Conservation (phyloP, 2,329 filamentous ascomycete genomes). For the Cordyceps tenuipes region DNA sequence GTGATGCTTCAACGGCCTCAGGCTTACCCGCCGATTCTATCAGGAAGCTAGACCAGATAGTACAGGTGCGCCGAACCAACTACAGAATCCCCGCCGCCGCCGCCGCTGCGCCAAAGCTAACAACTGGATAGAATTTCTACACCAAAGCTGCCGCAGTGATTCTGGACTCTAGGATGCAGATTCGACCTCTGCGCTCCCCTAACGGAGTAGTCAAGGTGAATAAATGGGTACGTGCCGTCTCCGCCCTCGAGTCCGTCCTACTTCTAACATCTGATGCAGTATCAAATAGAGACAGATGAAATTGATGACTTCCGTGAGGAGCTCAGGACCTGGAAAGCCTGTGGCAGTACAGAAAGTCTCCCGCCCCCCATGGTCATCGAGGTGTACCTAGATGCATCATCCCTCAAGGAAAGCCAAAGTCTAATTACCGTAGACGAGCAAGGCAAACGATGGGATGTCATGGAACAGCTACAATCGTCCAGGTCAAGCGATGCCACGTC, state of each 20-base stretch:
- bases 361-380: conserved; percentile 85
- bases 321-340: conserved; percentile 71
- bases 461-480: conserved; percentile 67
- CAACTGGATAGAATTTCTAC: conserved; percentile 68
- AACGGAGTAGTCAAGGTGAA: conserved; percentile 55
- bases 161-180: conserved; percentile 67
- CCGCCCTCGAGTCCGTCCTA: neutral
- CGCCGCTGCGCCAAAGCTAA: neutral
- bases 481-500: conserved; percentile 41
- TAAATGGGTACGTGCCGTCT: conserved; percentile 64
- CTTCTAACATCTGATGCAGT: conserved; percentile 45
- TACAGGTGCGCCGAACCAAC: conserved; percentile 53
- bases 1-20: conserved; percentile 32
- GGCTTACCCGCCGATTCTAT: conserved; percentile 57
- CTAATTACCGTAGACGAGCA: conserved; percentile 81
- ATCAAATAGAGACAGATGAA: conserved; percentile 90
- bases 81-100: neutral
- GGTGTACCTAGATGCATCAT: conserved; percentile 74
- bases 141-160: conserved; percentile 80
- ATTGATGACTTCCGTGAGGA: conserved; percentile 81
- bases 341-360: conserved; percentile 65
- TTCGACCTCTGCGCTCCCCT: conserved; percentile 42
- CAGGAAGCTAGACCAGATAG: conserved; percentile 84
- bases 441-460: conserved; percentile 87
- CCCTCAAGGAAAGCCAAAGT: conserved; percentile 74